A percentile compares a stretch with the other conserved stretches of the same genome.
phyloP scores from a whole-genome alignment of 2,329 filamentous ascomycete genomes.

The Xylariales sp. region DNA sequence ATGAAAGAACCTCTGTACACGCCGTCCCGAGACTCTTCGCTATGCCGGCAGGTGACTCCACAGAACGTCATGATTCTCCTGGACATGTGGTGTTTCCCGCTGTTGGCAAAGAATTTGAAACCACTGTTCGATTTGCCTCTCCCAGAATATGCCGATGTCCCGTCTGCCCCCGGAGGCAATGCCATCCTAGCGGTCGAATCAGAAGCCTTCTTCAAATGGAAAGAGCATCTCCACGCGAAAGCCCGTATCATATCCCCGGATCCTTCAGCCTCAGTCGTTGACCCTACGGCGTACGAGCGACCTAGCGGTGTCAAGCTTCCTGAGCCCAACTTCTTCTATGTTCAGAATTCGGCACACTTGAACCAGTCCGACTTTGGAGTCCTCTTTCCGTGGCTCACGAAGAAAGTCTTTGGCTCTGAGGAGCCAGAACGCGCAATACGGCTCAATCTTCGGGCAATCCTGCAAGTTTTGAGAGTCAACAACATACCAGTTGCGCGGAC shows the following conservation, averaged over 20 bases:
- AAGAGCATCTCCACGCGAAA: conserved; percentile 63
- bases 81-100: conserved; percentile 76
- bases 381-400: conserved; percentile 69
- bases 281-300: conserved; percentile 36
- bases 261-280: conserved; percentile 39
- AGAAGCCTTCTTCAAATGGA: conserved; percentile 76
- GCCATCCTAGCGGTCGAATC: conserved; percentile 68
- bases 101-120: conserved; percentile 57
- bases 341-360: conserved; percentile 69
- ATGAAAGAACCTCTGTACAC: conserved; percentile 57
- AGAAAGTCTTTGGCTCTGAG: conserved; percentile 51
- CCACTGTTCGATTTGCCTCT: conserved; percentile 69
- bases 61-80: conserved; percentile 63
- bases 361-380: conserved; percentile 81
- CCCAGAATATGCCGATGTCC: conserved; percentile 55
- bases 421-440: conserved; percentile 55
- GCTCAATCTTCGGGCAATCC: conserved; percentile 53
- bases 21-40: conserved; percentile 48
- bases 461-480: conserved; percentile 52
- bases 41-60: conserved; percentile 64
- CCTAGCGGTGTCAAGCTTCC: conserved; percentile 37
- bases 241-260: conserved; percentile 60
- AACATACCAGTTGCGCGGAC: conserved; percentile 46
- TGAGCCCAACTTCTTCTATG: conserved; percentile 69
- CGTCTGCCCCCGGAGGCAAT: conserved; percentile 41